These are phyloP conservation scores for Ophiostoma sp. DNA, from an alignment of 2,329 filamentous ascomycete genomes.

Conservation along the genomic window DNA sequence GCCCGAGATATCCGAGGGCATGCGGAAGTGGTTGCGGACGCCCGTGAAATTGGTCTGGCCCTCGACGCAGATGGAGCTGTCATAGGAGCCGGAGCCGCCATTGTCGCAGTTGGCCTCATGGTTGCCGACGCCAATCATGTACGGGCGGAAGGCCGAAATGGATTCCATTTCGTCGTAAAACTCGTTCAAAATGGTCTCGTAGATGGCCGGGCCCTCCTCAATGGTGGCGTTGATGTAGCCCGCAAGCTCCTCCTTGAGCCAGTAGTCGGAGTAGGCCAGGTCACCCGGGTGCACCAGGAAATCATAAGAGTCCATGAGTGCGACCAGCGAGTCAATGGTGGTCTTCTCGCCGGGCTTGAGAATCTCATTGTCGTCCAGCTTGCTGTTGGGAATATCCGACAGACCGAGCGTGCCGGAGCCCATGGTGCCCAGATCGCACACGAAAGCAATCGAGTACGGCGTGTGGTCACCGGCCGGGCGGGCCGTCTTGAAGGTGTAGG, in stretches of 20 bases:
- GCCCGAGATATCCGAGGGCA: conserved; percentile 26
- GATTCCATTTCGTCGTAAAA: conserved; percentile 51
- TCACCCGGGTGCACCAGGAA: conserved; percentile 52
- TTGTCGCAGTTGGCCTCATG: conserved; percentile 51
- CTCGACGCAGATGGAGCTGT: conserved; percentile 31
- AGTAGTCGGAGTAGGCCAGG: conserved; percentile 49
- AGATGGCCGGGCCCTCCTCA: conserved; percentile 47
- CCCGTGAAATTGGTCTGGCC: conserved; percentile 32
- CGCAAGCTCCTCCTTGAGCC: conserved; percentile 46
- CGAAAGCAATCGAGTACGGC: conserved; percentile 48
- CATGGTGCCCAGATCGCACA: conserved; percentile 47
- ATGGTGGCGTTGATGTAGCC: conserved; percentile 33
- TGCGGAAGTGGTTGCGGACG: conserved; percentile 31
- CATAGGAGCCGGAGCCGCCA: conserved; percentile 45
- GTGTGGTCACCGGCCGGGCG: conserved; percentile 43
- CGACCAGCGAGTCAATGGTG: conserved; percentile 25
- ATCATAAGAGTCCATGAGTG: conserved; percentile 22
- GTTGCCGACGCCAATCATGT: conserved; percentile 50
- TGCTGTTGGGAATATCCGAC: conserved; percentile 20
- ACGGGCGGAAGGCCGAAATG: conserved; percentile 46
- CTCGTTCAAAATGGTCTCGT: conserved; percentile 53
- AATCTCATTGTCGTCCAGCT: conserved; percentile 19
- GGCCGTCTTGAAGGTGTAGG: conserved; percentile 38
- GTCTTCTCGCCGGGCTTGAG: conserved; percentile 27
- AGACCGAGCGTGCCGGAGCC: conserved; percentile 25